A percentile compares a stretch with the other conserved stretches of the same genome.
phyloP scores from a whole-genome alignment of 768 basidiomycete species.

The Mycena leptocephala region DNA sequence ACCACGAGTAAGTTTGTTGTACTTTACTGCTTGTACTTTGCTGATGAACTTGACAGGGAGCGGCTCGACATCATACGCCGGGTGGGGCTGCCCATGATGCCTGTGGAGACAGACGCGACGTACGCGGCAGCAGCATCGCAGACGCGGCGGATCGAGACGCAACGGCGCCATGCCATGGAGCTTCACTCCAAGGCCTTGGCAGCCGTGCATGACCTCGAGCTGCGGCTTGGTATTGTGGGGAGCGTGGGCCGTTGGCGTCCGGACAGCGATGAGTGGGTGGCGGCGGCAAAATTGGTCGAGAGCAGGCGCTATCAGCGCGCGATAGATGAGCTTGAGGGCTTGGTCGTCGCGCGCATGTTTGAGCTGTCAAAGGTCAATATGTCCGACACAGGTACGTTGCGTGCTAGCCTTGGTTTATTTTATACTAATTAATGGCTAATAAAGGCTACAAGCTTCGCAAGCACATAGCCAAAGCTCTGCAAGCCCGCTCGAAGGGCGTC shows the following conservation, averaged over 20 bases:
- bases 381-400: conserved; percentile 32
- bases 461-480: neutral
- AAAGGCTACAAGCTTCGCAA: neutral
- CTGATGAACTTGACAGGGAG: too few relatives aligned
- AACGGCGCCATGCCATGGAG: conserved; percentile 32
- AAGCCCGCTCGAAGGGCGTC: neutral
- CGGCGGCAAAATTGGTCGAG: conserved; percentile 14
- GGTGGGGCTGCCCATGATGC: too few relatives aligned
- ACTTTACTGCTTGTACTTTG: too few relatives aligned
- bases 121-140: too few relatives aligned
- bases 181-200: conserved; percentile 4
- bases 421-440: too few relatives aligned
- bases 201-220: conserved; percentile 15
- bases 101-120: too few relatives aligned
- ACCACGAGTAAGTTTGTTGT: neutral
- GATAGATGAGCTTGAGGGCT: conserved; percentile 36
- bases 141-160: conserved; percentile 16
- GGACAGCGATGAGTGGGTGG: conserved; percentile 31
- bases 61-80: too few relatives aligned
- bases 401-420: too few relatives aligned
- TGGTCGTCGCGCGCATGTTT: conserved; percentile 37
- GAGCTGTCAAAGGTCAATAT: conserved; percentile 36
- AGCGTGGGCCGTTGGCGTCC: neutral
- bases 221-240: neutral
- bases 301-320: conserved; percentile 27